phyloP scores from a whole-genome alignment of 495 filamentous ascomycete species.

The Podospora sp. region DNA sequence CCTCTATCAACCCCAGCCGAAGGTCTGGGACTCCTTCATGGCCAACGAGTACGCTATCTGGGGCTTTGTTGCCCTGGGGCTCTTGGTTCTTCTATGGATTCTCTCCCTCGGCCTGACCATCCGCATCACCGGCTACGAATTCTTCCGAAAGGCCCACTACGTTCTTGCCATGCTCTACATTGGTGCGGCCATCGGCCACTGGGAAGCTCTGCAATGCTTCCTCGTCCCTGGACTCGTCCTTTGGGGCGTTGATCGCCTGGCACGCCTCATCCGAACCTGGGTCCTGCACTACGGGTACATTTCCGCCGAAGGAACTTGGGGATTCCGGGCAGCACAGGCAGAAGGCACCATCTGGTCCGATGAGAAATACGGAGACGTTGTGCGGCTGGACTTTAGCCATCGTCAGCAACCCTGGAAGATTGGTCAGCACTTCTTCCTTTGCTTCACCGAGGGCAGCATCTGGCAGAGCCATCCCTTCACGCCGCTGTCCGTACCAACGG shows the following conservation, averaged over 20 bases:
- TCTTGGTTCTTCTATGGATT: slow-evolving; percentile 58
- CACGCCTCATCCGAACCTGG: slow-evolving; percentile 52
- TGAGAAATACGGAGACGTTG: slow-evolving; percentile 52
- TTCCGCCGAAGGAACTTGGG: slow-evolving; percentile 38
- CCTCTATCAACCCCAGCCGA: slow-evolving; percentile 67
- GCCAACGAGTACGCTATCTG: slow-evolving; percentile 62
- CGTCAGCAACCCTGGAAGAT: slow-evolving; percentile 58
- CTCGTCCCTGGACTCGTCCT: slow-evolving; percentile 62
- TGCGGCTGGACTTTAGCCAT: slow-evolving; percentile 60
- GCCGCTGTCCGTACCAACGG: slow-evolving; percentile 52
- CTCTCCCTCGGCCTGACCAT: slow-evolving; percentile 59
- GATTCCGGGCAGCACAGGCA: slow-evolving; percentile 55
- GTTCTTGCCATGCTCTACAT: slow-evolving; percentile 66
- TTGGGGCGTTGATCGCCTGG: slow-evolving; percentile 57
- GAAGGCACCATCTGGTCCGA: slow-evolving; percentile 52
- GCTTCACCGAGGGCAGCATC: slow-evolving; percentile 59
- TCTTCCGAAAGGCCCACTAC: slow-evolving; percentile 67
- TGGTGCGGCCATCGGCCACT: slow-evolving; percentile 70
- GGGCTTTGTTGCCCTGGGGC: slow-evolving; percentile 64
- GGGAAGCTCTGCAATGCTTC: slow-evolving; percentile 62
- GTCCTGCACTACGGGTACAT: slow-evolving; percentile 55
- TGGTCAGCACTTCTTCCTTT: slow-evolving; percentile 69
- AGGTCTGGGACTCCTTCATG: slow-evolving; percentile 53
- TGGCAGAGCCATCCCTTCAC: slow-evolving; percentile 75
- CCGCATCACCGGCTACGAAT: slow-evolving; percentile 65